A percentile compares a stretch with the other conserved stretches of the same genome.
These are phyloP conservation scores for Rhizopus microsporus DNA, from an alignment of 371 early-diverging fungal species.

Conservation along the genomic window DNA sequence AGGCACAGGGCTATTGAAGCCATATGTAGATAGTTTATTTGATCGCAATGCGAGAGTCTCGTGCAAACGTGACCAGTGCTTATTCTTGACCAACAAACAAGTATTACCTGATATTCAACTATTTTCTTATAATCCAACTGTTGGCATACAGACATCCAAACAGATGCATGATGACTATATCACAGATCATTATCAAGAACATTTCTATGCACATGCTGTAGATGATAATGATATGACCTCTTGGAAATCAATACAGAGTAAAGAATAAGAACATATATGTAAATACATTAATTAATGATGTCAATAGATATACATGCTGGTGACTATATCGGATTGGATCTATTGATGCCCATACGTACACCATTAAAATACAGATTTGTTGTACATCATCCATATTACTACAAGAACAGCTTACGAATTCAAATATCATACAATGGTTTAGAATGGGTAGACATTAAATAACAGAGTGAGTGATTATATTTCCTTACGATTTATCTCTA, in stretches of 20 bases:
- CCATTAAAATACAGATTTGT: conserved; percentile 47
- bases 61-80: conserved; percentile 59
- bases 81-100: conserved; percentile 58
- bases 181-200: conserved; percentile 1
- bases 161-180: conserved; percentile 52
- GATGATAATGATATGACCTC: conserved; percentile 47
- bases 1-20: conserved; percentile 7
- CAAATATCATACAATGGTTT: conserved; percentile 51
- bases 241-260: conserved; percentile 46
- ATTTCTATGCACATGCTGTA: conserved; percentile 53
- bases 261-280: conserved; percentile 15
- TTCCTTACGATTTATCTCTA: conserved; percentile 1
- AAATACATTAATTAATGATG: not conserved
- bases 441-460: conserved; percentile 38
- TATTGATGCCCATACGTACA: conserved; percentile 56
- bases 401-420: conserved; percentile 27
- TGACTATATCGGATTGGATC: conserved; percentile 66
- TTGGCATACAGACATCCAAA: conserved; percentile 46
- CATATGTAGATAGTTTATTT: conserved; percentile 6
- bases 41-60: conserved; percentile 36
- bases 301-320: conserved; percentile 44
- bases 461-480: not conserved
- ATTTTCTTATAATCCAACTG: conserved; percentile 53
- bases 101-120: conserved; percentile 50
- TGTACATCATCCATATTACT: conserved; percentile 38